Evolutionary conservation across 768 basidiomycete species (phyloP).

Genomic region (Infundibulicybe gibba): DNA sequence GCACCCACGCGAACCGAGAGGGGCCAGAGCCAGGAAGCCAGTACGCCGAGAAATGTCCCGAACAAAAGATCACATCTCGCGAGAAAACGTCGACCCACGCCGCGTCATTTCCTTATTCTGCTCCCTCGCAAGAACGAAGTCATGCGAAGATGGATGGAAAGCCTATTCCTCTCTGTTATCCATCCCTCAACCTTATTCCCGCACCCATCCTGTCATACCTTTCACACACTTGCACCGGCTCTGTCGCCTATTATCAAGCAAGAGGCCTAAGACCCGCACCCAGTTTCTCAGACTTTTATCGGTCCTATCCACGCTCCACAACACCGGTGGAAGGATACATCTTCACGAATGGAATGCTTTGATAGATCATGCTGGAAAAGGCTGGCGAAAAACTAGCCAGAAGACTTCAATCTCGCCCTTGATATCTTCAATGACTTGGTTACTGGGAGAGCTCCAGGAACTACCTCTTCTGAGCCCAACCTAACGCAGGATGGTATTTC

Average conservation of each 20-base stretch:
- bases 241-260: conserved; percentile 50
- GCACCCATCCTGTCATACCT: conserved; percentile 24
- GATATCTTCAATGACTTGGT: conserved; percentile 61
- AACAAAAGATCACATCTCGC: background rate
- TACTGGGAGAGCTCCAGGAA: conserved; percentile 37
- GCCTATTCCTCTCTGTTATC: conserved; percentile 34
- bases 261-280: conserved; percentile 52
- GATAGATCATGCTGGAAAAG: conserved; percentile 63
- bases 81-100: background rate
- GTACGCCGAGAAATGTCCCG: no score
- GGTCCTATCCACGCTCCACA: conserved; percentile 56
- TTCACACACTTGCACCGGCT: conserved; percentile 58
- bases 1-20: background rate
- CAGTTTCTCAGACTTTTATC: conserved; percentile 66
- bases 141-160: conserved; percentile 31
- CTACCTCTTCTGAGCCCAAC: conserved; percentile 15
- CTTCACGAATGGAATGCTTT: conserved; percentile 78
- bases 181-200: conserved; percentile 10
- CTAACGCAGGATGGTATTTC: conserved; percentile 8
- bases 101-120: conserved; percentile 12
- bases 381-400: conserved; percentile 55
- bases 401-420: conserved; percentile 59
- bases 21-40: no score
- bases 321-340: conserved; percentile 49
- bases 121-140: conserved; percentile 15